Conservation (phyloP, 495 filamentous ascomycete species). For the Aspergillus diversus region DNA sequence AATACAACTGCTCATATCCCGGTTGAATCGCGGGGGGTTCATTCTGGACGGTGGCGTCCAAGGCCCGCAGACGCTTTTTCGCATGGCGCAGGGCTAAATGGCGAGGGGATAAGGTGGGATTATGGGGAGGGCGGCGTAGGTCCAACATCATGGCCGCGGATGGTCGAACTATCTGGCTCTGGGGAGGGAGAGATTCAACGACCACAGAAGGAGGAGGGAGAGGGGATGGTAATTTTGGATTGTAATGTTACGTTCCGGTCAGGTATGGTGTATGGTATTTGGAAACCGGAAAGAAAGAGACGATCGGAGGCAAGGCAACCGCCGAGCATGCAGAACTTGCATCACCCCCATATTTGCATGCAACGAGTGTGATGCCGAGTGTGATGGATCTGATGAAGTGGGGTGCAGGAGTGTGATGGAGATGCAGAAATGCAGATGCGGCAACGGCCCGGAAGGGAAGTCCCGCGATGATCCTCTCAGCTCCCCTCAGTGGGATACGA, state of each 20-base stretch:
- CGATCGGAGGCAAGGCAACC: not conserved
- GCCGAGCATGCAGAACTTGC: not conserved
- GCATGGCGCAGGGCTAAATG: conserved; percentile 32
- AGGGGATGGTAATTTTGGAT: not conserved
- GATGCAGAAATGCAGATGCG: not conserved
- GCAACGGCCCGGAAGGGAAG: not conserved
- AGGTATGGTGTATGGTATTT: conserved; percentile 3
- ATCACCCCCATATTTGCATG: not conserved
- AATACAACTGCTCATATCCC: conserved; percentile 31
- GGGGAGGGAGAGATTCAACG: not conserved
- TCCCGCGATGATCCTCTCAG: not conserved
- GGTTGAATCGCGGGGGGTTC: conserved; percentile 21
- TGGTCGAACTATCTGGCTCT: not conserved
- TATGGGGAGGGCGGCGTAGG: conserved; percentile 1
- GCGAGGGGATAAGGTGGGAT: conserved; percentile 19
- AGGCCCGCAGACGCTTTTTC: conserved; percentile 8
- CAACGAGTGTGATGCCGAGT: too few species aligned
- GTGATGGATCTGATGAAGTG: too few species aligned
- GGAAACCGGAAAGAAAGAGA: not conserved
- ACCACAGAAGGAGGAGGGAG: not conserved
- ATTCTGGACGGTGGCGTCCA: conserved; percentile 1
- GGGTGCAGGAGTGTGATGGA: not conserved
- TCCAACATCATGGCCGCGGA: conserved; percentile 2
- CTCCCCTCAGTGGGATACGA: not conserved
- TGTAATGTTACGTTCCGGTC: not conserved